Percentiles rank a stretch among this genome's conserved stretches.
phyloP scores from a whole-genome alignment of 192 early-diverging fungal genomes.

The Coemansia sp. region DNA sequence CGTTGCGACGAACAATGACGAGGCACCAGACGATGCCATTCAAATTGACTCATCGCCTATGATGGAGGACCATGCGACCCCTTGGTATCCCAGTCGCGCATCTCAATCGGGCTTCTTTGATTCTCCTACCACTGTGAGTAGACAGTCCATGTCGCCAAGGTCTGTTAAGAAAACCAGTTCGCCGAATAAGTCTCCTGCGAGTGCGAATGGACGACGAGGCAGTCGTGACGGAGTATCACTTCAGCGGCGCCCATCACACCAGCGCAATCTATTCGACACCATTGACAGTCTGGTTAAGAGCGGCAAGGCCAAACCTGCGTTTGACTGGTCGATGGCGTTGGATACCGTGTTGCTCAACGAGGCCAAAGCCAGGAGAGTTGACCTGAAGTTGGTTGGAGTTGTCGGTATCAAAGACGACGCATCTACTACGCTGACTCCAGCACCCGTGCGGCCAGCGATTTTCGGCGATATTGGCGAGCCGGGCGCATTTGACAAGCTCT shows the following conservation, averaged over 20 bases:
- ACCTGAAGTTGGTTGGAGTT: conserved; percentile 17
- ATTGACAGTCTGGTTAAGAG: conserved; percentile 38
- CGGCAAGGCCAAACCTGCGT: conserved; percentile 34
- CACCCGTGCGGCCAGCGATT: conserved; percentile 3
- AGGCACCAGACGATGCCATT: conserved; percentile 1
- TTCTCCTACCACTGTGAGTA: background rate
- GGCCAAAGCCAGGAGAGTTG: conserved; percentile 22
- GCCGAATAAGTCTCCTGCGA: background rate
- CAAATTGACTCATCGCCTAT: conserved; percentile 22
- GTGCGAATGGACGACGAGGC: background rate
- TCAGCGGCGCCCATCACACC: conserved; percentile 19
- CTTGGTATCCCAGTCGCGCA: background rate
- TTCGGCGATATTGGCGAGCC: conserved; percentile 48
- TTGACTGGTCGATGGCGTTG: conserved; percentile 35
- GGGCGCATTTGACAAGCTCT: conserved; percentile 39
- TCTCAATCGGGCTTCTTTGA: background rate
- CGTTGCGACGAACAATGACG: background rate
- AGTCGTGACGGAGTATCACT: background rate
- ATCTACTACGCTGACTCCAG: background rate
- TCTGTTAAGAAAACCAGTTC: background rate
- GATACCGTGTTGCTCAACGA: conserved; percentile 20
- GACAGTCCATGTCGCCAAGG: background rate
- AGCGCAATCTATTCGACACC: conserved; percentile 30
- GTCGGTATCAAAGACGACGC: background rate
- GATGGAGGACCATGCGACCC: conserved; percentile 1